A percentile compares a stretch with the other conserved stretches of the same genome.
phyloP scores from a whole-genome alignment of 1,284 basidiomycete species.

The Coriolopsis trogii region DNA sequence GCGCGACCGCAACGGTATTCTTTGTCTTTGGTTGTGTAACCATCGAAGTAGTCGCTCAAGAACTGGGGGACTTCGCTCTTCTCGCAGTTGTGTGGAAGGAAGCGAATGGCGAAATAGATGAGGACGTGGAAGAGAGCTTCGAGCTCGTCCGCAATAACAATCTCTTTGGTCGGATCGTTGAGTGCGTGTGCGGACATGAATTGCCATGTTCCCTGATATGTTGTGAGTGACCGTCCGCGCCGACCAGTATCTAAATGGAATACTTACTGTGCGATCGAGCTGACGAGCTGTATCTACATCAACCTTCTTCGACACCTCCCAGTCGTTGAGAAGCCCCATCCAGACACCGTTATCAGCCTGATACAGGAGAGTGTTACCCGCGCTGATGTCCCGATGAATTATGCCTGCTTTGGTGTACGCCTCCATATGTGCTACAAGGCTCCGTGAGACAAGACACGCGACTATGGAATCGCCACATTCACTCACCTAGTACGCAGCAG shows the following conservation, averaged over 20 bases:
- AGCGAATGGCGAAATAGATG: background rate
- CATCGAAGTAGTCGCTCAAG: constrained; percentile 2
- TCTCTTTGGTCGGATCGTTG: background rate
- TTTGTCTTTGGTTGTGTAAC: background rate
- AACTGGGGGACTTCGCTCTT: background rate
- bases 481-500: constrained; percentile 2
- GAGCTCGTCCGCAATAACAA: background rate
- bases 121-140: constrained; percentile 2
- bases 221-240: background rate
- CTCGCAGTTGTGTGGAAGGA: background rate
- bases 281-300: background rate
- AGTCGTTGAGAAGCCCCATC: constrained; percentile 6
- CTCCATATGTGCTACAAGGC: background rate
- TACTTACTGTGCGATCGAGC: constrained; percentile 1
- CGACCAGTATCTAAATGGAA: background rate
- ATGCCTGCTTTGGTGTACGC: background rate
- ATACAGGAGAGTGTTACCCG: constrained; percentile 6
- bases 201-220: constrained; percentile 2
- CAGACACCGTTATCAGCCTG: background rate
- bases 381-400: constrained; percentile 14
- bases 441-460: too few relatives aligned
- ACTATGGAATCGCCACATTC: too few relatives aligned
- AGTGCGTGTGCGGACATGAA: background rate
- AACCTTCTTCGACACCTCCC: constrained; percentile 5
- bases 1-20: background rate